These are phyloP conservation scores for Pyrenochaeta sp. DNA, from an alignment of 2,329 filamentous ascomycete genomes.

Conservation along the genomic window DNA sequence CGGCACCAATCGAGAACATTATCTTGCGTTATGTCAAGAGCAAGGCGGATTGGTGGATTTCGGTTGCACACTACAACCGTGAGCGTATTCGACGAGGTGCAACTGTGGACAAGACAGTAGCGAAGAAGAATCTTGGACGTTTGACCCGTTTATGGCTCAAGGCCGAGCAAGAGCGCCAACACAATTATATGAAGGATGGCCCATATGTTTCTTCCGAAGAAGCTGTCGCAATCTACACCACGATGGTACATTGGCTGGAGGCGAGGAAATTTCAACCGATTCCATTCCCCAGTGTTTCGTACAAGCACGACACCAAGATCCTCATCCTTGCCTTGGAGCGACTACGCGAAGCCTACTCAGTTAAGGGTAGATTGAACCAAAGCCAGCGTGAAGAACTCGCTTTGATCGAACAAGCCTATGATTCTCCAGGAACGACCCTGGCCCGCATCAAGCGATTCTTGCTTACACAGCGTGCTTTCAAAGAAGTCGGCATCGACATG, in stretches of 20 bases:
- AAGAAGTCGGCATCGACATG: conserved; percentile 99
- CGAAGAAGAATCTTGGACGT: conserved; percentile 97
- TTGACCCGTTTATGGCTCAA: conserved; percentile 96
- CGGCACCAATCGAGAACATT: conserved; percentile 97
- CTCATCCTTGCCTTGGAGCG: conserved; percentile 93
- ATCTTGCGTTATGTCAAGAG: conserved; percentile 98
- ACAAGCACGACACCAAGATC: conserved; percentile 99
- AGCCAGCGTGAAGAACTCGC: conserved; percentile 97
- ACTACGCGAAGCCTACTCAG: conserved; percentile 93
- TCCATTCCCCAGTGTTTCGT: conserved; percentile 97
- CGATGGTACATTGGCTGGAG: conserved; percentile 98
- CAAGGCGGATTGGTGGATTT: conserved; percentile 99
- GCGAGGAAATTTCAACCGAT: conserved; percentile 98
- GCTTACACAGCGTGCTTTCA: conserved; percentile 96
- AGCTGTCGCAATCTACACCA: conserved; percentile 98
- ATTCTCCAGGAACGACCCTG: conserved; percentile 93
- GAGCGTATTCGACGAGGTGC: conserved; percentile 96
- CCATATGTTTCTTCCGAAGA: conserved; percentile 98
- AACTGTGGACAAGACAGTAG: conserved; percentile 98
- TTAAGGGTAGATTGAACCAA: conserved; percentile 95
- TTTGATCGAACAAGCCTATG: conserved; percentile 96
- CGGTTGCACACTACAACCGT: conserved; percentile 97
- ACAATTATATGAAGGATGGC: conserved; percentile 99
- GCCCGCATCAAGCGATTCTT: conserved; percentile 98
- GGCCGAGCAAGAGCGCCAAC: conserved; percentile 96